Percentiles rank a stretch among this genome's conserved stretches.
These are phyloP conservation scores for Sporormia fimetaria DNA, from an alignment of 495 filamentous ascomycete genomes.

Conservation along the genomic window DNA sequence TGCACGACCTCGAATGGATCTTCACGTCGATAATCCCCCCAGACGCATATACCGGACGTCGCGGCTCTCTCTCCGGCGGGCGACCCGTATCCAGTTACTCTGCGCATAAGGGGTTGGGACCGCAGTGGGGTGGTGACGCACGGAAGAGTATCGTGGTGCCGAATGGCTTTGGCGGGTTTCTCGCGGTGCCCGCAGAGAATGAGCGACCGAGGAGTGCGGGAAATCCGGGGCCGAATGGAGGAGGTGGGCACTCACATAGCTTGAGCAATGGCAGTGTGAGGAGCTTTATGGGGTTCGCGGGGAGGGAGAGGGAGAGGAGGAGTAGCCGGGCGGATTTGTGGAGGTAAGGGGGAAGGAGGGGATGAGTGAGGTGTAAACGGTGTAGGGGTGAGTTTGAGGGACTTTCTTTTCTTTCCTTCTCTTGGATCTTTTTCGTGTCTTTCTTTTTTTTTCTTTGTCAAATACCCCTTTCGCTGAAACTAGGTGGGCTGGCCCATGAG, in stretches of 20 bases:
- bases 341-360: constrained; percentile 24
- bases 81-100: constrained; percentile 46
- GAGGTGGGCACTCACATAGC: too few relatives aligned
- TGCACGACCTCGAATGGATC: constrained; percentile 79
- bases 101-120: constrained; percentile 39
- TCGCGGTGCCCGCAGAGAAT: constrained; percentile 56
- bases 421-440: too few relatives aligned
- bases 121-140: constrained; percentile 51
- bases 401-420: not conserved
- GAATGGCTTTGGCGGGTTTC: constrained; percentile 69
- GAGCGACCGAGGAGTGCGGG: constrained; percentile 24
- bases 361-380: not conserved
- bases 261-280: not conserved
- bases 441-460: not conserved
- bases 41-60: constrained; percentile 20
- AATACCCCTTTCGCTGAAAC: not conserved
- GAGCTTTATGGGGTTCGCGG: constrained; percentile 11
- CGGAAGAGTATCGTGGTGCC: constrained; percentile 54
- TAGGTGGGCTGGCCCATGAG: too few relatives aligned
- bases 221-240: constrained; percentile 7
- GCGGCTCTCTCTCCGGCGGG: constrained; percentile 37
- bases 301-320: constrained; percentile 15
- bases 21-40: constrained; percentile 51
- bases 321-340: constrained; percentile 18
- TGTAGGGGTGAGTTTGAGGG: not conserved